These are phyloP conservation scores for Blastocystis sp. DNA, from an alignment of 352 stramenopile species.

Conservation along the genomic window DNA sequence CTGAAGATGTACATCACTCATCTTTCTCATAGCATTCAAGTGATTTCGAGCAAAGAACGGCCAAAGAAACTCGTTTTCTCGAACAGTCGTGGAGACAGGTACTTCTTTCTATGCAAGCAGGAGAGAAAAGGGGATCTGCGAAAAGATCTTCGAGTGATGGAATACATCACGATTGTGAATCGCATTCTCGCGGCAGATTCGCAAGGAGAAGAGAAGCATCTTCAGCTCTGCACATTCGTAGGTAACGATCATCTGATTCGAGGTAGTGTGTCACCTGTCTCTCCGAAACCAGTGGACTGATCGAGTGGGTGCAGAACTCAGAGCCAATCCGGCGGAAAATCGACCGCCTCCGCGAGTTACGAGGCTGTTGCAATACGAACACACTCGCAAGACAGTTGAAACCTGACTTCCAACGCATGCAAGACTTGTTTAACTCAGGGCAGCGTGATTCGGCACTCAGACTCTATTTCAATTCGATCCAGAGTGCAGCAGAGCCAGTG, in stretches of 20 bases:
- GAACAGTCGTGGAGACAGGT: constrained; percentile 70
- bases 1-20: constrained; percentile 76
- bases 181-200: constrained; percentile 84
- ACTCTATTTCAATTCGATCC: constrained; percentile 73
- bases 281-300: constrained; percentile 95
- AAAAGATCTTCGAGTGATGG: constrained; percentile 98
- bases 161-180: constrained; percentile 99
- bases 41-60: constrained; percentile 97
- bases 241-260: neutral
- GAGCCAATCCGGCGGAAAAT: constrained; percentile 72
- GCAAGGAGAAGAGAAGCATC: constrained; percentile 78
- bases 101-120: constrained; percentile 86
- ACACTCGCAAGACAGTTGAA: neutral
- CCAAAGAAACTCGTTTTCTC: constrained; percentile 91
- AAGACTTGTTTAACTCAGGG: neutral
- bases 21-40: constrained; percentile 80
- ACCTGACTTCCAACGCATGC: neutral
- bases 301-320: constrained; percentile 98
- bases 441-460: constrained; percentile 69
- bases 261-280: constrained; percentile 83
- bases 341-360: neutral
- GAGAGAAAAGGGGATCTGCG: constrained; percentile 96
- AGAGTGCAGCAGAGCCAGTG: constrained; percentile 82
- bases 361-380: neutral
- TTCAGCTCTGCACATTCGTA: constrained; percentile 85